These are phyloP conservation scores for Fusarium denticulatum DNA, from an alignment of 2,329 filamentous ascomycete species.

Conservation along the genomic window DNA sequence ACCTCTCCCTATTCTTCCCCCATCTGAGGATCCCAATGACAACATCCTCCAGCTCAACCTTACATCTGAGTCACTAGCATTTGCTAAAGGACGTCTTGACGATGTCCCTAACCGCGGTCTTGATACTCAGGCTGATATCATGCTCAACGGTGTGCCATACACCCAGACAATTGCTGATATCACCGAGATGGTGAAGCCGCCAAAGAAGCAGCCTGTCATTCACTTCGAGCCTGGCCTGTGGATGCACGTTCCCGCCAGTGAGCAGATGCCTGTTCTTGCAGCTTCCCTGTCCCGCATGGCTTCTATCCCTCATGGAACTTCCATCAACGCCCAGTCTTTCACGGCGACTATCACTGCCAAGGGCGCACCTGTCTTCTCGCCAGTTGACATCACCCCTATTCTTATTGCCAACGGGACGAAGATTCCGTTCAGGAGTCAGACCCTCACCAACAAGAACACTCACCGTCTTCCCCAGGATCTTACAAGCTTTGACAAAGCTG, in stretches of 20 bases:
- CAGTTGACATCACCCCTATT: conserved; percentile 44
- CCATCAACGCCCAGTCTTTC: conserved; percentile 53
- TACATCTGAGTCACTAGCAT: conserved; percentile 49
- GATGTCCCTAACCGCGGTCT: conserved; percentile 52
- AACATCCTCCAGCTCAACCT: conserved; percentile 53
- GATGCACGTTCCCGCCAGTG: conserved; percentile 50
- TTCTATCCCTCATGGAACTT: conserved; percentile 55
- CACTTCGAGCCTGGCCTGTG: conserved; percentile 55
- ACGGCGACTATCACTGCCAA: conserved; percentile 22
- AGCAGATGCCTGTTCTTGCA: conserved; percentile 26
- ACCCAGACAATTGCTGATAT: conserved; percentile 49
- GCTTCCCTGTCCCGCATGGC: conserved; percentile 51
- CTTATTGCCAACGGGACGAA: neutral
- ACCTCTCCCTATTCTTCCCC: conserved; percentile 6
- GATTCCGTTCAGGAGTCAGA: conserved; percentile 15
- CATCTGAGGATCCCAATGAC: conserved; percentile 28
- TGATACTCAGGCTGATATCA: conserved; percentile 46
- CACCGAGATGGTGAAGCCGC: conserved; percentile 37
- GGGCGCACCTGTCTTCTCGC: conserved; percentile 31
- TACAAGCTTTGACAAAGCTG: conserved; percentile 38
- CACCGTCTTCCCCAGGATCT: conserved; percentile 47
- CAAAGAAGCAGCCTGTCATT: conserved; percentile 44
- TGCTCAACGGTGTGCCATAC: conserved; percentile 50
- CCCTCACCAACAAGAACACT: conserved; percentile 3
- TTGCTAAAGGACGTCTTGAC: conserved; percentile 44